Conservation (phyloP, 495 filamentous ascomycete genomes). For the Penicillium alfredii region DNA sequence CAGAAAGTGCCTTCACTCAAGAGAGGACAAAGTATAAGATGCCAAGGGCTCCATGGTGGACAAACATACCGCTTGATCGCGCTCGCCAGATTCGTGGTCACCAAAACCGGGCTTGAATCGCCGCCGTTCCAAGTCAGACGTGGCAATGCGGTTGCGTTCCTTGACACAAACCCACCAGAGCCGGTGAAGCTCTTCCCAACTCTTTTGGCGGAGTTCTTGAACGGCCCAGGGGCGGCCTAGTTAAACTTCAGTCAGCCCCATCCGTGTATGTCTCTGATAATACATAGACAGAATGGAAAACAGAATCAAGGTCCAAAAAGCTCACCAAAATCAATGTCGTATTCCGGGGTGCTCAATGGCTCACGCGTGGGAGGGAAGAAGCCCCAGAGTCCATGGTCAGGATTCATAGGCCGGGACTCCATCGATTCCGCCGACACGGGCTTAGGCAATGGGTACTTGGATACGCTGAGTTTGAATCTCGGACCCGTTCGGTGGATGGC, state of each 20-base stretch:
- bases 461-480: slow-evolving; percentile 59
- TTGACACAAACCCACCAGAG: slow-evolving; percentile 95
- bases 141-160: slow-evolving; percentile 87
- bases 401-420: slow-evolving; percentile 42
- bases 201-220: slow-evolving; percentile 82
- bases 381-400: slow-evolving; percentile 84
- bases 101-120: slow-evolving; percentile 64
- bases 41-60: no score
- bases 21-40: no score
- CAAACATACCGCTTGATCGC: slow-evolving; percentile 57
- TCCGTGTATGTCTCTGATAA: no score
- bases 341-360: slow-evolving; percentile 59
- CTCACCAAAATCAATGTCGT: slow-evolving; percentile 61
- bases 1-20: no score
- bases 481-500: slow-evolving; percentile 72
- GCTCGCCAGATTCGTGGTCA: slow-evolving; percentile 50
- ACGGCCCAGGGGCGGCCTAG: slow-evolving; percentile 74
- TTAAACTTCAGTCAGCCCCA: slow-evolving; percentile 12
- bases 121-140: slow-evolving; percentile 58
- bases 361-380: slow-evolving; percentile 72
- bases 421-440: slow-evolving; percentile 53
- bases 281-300: not conserved
- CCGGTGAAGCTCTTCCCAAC: slow-evolving; percentile 86
- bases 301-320: slow-evolving; percentile 1
- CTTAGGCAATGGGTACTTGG: slow-evolving; percentile 64